phyloP scores from a whole-genome alignment of 2,329 filamentous ascomycete genomes.

The Plectosphaerella plurivora region DNA sequence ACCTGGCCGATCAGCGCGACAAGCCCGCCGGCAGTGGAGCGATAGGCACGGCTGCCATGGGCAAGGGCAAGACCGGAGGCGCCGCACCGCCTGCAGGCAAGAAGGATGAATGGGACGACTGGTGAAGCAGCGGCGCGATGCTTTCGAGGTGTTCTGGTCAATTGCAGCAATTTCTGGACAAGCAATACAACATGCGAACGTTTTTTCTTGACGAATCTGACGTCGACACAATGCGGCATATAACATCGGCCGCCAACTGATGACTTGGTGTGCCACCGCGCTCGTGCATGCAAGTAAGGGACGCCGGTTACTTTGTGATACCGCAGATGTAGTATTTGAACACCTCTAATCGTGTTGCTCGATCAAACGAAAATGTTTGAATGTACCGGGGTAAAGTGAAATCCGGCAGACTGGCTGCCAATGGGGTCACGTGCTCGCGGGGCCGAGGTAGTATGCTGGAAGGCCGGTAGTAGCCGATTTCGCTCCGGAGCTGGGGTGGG shows the following conservation, averaged over 20 bases:
- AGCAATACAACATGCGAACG: background rate
- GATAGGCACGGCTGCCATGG: conserved; percentile 58
- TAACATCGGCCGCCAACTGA: too few relatives aligned
- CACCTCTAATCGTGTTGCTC: too few relatives aligned
- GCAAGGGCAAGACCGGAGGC: conserved; percentile 35
- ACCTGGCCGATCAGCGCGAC: conserved; percentile 53
- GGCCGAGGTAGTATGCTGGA: conserved; percentile 29
- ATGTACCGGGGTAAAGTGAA: too few relatives aligned
- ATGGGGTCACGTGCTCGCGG: conserved; percentile 24
- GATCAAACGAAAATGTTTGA: too few relatives aligned
- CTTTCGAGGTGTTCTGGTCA: background rate
- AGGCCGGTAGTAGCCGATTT: conserved; percentile 40
- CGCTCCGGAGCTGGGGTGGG: conserved; percentile 11
- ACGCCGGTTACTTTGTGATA: too few relatives aligned
- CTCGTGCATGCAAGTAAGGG: background rate
- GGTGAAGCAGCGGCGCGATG: conserved; percentile 32
- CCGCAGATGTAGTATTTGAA: too few relatives aligned
- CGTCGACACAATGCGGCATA: background rate
- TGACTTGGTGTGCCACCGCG: too few relatives aligned
- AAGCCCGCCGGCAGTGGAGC: conserved; percentile 33
- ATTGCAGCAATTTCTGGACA: too few relatives aligned
- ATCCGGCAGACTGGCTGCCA: background rate
- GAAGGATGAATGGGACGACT: conserved; percentile 60
- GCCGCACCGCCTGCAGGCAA: conserved; percentile 27
- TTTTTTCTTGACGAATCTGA: background rate